A percentile compares a stretch with the other conserved stretches of the same genome.
These are phyloP conservation scores for Thymus mandschuricus DNA, from an alignment of 257 asterid genomes.

Conservation along the genomic window DNA sequence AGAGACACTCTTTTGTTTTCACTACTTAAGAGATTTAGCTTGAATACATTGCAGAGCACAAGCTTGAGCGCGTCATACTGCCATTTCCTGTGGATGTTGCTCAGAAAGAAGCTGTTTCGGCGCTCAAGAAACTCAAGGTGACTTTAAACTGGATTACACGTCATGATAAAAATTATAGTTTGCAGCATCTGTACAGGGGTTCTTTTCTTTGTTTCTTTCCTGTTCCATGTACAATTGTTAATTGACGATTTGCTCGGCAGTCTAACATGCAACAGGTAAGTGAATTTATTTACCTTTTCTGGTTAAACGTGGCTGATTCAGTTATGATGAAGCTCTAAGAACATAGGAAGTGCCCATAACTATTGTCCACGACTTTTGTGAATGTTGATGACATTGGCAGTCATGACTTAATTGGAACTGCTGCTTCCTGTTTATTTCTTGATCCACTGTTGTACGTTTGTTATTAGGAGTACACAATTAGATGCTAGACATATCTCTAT, in stretches of 20 bases:
- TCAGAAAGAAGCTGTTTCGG: slow-evolving; percentile 76
- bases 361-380: too few relatives aligned
- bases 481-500: neutral
- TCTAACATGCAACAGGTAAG: too few relatives aligned
- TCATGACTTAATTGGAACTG: neutral
- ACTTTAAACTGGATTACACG: slow-evolving; percentile 28
- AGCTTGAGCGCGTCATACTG: slow-evolving; percentile 52
- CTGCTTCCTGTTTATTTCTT: slow-evolving; percentile 2
- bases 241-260: too few relatives aligned
- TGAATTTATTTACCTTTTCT: too few relatives aligned
- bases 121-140: slow-evolving; percentile 87
- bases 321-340: too few relatives aligned
- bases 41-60: slow-evolving; percentile 35
- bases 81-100: slow-evolving; percentile 73
- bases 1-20: slow-evolving; percentile 19
- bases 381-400: too few relatives aligned
- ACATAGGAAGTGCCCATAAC: neutral
- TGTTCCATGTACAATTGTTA: neutral
- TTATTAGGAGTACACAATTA: neutral
- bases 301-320: too few relatives aligned
- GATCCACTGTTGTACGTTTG: neutral
- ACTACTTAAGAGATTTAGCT: slow-evolving; percentile 39
- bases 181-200: neutral
- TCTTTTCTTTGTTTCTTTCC: neutral
- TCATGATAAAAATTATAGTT: slow-evolving; percentile 6